phyloP scores from a whole-genome alignment of 225 moss, liverwort and hornwort genomes.

The Rhytidiadelphus loreus region DNA sequence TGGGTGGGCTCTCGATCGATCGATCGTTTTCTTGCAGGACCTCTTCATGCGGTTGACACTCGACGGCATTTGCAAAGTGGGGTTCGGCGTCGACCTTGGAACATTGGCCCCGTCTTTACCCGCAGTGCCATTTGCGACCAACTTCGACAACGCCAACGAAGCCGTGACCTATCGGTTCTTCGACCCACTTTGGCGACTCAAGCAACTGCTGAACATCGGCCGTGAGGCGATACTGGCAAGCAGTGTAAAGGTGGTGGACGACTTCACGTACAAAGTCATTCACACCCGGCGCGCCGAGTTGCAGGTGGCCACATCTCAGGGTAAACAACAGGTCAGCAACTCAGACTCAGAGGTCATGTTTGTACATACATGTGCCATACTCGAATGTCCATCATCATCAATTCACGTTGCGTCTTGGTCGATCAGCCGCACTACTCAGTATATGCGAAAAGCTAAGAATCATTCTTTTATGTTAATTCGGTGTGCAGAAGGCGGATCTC shows the following conservation, averaged over 20 bases:
- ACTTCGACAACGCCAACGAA: slow-evolving; percentile 44
- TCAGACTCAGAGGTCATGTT: neutral
- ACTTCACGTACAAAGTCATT: slow-evolving; percentile 49
- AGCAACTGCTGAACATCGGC: slow-evolving; percentile 25
- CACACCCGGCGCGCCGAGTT: slow-evolving; percentile 39
- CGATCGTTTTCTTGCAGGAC: slow-evolving; percentile 7
- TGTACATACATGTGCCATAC: neutral
- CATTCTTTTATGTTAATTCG: neutral
- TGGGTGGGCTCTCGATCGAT: neutral
- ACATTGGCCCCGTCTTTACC: slow-evolving; percentile 29
- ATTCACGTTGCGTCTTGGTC: neutral
- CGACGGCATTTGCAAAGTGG: slow-evolving; percentile 63
- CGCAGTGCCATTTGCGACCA: slow-evolving; percentile 41
- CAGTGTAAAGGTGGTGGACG: slow-evolving; percentile 41
- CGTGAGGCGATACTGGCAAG: slow-evolving; percentile 19
- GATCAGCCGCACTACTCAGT: neutral
- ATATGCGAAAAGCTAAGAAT: neutral
- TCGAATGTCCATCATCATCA: neutral
- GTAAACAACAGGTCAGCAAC: slow-evolving; percentile 26
- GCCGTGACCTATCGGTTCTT: slow-evolving; percentile 52
- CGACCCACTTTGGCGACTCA: slow-evolving; percentile 52
- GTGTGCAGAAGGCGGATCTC: slow-evolving; percentile 43
- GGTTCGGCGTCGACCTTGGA: slow-evolving; percentile 47
- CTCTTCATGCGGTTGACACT: slow-evolving; percentile 49
- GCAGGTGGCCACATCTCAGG: slow-evolving; percentile 1